Evolutionary conservation across 257 asterid genomes (phyloP), one percentile per base, ranked within the genome.

Genomic region (Leonotis leonurus): DNA sequence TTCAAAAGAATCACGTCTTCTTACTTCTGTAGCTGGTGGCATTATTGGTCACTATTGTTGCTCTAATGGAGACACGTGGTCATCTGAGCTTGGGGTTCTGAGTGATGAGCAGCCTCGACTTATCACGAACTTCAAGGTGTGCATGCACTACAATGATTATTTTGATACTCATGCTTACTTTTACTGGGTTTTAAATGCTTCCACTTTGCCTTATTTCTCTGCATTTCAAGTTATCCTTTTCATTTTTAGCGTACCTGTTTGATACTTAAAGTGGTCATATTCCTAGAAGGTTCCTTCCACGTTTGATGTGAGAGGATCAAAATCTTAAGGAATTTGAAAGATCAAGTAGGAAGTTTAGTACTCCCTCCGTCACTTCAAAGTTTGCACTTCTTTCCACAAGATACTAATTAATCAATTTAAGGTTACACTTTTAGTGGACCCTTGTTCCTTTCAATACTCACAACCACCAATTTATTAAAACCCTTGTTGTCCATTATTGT

Each of bases 61-160:
- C 83, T 83, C 86, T 73, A 92, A 84, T 46, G 97, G 98, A 30
- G 98, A 92, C 77, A 92, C 98, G 1, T 92, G 98, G 98, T 91
- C 98, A 4, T 91, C 98, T 7, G 98, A 92, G 72, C 97, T 92
- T 58, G 98, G 98, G 74, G 76, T 92, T 73, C 91, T 92, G 43
- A 92, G 98, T 45, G 75, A 84, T 17, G 98, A 86, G 55, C 95
- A 86, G 74, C 97, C 98, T 55, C 85, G 87, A 7, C 53, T 92
- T 27, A 80, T 92, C 56, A 92, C 97, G 8, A 86, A 89, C 57
- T 83, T 88, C 79, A 88, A 88, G 98, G 98, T 91, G 44, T 52
- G 45, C 25, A 22, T 51, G 16, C 37, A 5, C 30, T 27, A 40
- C 73, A 60, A 29, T 51, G 12, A 49, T 7, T 25, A 4, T 22